Evolutionary conservation across 805 yeast species (phyloP), one percentile per base, ranked within the genome.

Genomic region (Candida railenensis): DNA sequence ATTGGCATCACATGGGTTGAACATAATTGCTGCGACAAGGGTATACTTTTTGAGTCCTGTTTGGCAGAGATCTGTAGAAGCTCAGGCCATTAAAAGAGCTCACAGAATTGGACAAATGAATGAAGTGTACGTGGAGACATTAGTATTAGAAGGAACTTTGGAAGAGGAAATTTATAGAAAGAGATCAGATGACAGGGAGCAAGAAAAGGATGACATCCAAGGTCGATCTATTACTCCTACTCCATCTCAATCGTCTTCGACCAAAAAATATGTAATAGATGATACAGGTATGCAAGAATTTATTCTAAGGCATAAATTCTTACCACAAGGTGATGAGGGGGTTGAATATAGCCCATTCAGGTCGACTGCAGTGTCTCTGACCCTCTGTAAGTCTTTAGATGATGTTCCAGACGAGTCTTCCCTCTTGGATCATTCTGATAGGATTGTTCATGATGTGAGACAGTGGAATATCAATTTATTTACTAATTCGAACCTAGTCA

Each of bases 41-140:
- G 87, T 85, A 1, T 85, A 82, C 55, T 83, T 85, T 57, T 68
- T 84, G n/a, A 82, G 77, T 52, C 89, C 89, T 1, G 83, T 85
- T 1, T 85, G 89, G 90, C 79, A 75, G 51, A 71, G 81, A 46
- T 76, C 86, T 0, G 69, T 80, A 16, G 90, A 85, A 57, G 89
- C 89, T 0, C 90, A 85, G 55, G 89, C 89, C 0, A 82, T 85
- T 41, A 83, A 85, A 52, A 76, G 91, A 66, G 85, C 89, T 0
- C 91, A 85, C 62, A 74, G 90, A 62, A 85, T 85, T 58, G 90
- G 91, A 0, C 90, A 85, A 52, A 67, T 71, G 0, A 65, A 71
- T n/a, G 80, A 79, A 18, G 89, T 85, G 0, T 65, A 61, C 57
- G 90, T 85, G n/a, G 89, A 85, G 55, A 85, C 89, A 0, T 62